Evolutionary conservation across 257 asterid genomes (phyloP).

Genomic region (Ligustrum vulgare): DNA sequence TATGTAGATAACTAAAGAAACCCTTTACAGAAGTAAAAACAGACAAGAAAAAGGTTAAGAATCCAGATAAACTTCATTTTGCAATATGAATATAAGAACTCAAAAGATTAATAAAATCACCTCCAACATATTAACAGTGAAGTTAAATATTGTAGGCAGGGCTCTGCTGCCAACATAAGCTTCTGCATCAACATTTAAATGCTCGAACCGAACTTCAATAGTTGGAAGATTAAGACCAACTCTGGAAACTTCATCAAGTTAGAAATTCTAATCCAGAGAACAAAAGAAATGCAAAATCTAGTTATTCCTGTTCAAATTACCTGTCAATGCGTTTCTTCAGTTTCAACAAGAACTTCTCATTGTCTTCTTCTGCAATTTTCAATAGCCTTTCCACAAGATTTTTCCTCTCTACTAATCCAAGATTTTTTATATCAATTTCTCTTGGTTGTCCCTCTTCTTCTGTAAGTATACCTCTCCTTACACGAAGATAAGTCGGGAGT

Average conservation of each 20-base stretch:
- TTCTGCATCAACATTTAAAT: conserved; percentile 71
- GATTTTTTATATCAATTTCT: conserved; percentile 62
- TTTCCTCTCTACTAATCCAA: conserved; percentile 63
- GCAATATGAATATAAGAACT: not conserved
- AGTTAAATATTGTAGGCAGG: conserved; percentile 74
- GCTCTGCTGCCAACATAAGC: conserved; percentile 87
- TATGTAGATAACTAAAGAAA: conserved; percentile 49
- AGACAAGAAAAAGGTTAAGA: not conserved
- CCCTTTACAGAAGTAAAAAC: conserved; percentile 40
- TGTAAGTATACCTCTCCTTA: conserved; percentile 61
- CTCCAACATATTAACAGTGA: conserved; percentile 65
- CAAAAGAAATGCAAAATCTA: not conserved
- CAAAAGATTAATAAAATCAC: conserved; percentile 31
- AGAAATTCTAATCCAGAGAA: not conserved
- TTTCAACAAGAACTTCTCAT: conserved; percentile 72
- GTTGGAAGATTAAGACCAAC: conserved; percentile 84
- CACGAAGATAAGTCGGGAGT: conserved; percentile 71
- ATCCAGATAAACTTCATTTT: not conserved
- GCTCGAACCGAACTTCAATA: conserved; percentile 80
- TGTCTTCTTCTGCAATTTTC: conserved; percentile 71
- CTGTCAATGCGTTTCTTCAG: conserved; percentile 67
- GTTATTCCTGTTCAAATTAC: conserved; percentile 30
- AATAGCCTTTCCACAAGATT: conserved; percentile 67
- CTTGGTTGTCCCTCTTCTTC: conserved; percentile 52
- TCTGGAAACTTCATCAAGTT: conserved; percentile 32